Conservation (phyloP, 768 basidiomycete genomes). For the Tylopilus cervinicoccineus region DNA sequence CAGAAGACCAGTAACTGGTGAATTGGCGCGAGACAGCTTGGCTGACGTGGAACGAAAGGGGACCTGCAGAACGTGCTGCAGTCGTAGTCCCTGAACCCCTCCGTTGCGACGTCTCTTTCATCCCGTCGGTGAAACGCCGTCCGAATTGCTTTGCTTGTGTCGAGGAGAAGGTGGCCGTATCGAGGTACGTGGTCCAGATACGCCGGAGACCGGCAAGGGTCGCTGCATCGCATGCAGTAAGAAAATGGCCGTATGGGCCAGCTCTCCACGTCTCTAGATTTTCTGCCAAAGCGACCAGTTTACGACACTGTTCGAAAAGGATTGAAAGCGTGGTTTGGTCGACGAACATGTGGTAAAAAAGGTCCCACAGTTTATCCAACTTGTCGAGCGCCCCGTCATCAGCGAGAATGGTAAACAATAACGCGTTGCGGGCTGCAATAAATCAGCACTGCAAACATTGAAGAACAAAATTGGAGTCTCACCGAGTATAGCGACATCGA, state of each 20-base stretch:
- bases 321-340: slow-evolving; percentile 16
- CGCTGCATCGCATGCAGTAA: slow-evolving; percentile 14
- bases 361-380: slow-evolving; percentile 20
- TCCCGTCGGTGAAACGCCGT: slow-evolving; percentile 6
- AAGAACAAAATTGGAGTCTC: background rate
- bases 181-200: slow-evolving; percentile 21
- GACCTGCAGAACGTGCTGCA: slow-evolving; percentile 27
- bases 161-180: slow-evolving; percentile 1
- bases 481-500: slow-evolving; percentile 27
- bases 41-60: slow-evolving; percentile 5
- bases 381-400: slow-evolving; percentile 13
- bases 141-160: slow-evolving; percentile 9
- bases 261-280: slow-evolving; percentile 17
- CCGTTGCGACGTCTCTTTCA: slow-evolving; percentile 1
- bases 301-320: slow-evolving; percentile 23
- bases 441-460: background rate
- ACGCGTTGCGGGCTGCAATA: slow-evolving; percentile 23
- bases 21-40: slow-evolving; percentile 14
- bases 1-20: slow-evolving; percentile 20
- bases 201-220: slow-evolving; percentile 20
- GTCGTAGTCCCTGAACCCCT: background rate
- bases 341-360: slow-evolving; percentile 25
- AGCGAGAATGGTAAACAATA: slow-evolving; percentile 25
- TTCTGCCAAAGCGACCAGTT: slow-evolving; percentile 20
- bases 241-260: slow-evolving; percentile 25